These are phyloP conservation scores for Penicillium pancosmium DNA, from an alignment of 495 filamentous ascomycete genomes.

Conservation along the genomic window DNA sequence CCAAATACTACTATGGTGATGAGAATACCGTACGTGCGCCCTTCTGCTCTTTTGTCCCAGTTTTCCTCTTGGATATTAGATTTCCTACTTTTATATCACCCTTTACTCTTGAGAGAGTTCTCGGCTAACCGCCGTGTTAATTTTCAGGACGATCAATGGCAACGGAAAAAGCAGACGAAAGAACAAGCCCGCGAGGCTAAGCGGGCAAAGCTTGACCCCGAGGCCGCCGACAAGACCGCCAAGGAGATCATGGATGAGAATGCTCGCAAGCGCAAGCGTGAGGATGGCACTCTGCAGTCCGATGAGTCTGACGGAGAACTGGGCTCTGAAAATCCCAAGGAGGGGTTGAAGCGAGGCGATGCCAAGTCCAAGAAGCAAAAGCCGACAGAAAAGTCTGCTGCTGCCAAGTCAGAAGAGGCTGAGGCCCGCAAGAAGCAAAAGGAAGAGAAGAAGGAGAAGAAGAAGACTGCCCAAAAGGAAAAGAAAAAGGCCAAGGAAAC, in stretches of 20 bases:
- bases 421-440: conserved; percentile 46
- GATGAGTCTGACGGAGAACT: conserved; percentile 49
- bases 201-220: conserved; percentile 83
- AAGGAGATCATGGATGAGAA: conserved; percentile 86
- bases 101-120: neutral
- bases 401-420: conserved; percentile 38
- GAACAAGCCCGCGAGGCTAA: conserved; percentile 76
- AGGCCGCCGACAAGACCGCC: conserved; percentile 64
- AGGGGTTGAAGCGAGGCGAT: conserved; percentile 42
- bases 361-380: conserved; percentile 37
- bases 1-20: conserved; percentile 87
- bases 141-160: conserved; percentile 79
- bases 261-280: conserved; percentile 69
- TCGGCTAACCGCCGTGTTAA: conserved; percentile 36
- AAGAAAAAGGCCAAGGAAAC: conserved; percentile 50
- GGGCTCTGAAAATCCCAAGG: conserved; percentile 44
- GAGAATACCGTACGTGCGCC: conserved; percentile 74
- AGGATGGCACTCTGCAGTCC: conserved; percentile 47
- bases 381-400: conserved; percentile 28
- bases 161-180: conserved; percentile 85
- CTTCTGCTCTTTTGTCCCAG: conserved; percentile 5
- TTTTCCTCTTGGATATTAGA: conserved; percentile 15
- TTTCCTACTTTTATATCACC: conserved; percentile 23
- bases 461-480: conserved; percentile 52
- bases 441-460: conserved; percentile 52